Base-by-base conservation (phyloP, 768 basidiomycete genomes). In the Lepiota venenata region DNA sequence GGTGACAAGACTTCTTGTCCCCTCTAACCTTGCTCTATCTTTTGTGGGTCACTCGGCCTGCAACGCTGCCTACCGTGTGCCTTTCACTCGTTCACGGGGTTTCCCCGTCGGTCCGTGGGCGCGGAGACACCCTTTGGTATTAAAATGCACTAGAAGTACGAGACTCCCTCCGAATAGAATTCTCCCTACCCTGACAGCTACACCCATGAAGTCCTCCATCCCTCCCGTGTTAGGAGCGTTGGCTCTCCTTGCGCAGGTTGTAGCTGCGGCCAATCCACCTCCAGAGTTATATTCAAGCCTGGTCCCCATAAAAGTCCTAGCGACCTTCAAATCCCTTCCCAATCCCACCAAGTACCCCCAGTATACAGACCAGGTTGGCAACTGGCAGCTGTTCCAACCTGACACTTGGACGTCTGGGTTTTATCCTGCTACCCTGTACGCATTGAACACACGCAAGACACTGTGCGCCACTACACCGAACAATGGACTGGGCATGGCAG, bases 401-500 rank as follows among this genome's bases (percentile, higher is more conserved):
- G 74, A 85, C 58, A 79, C 78, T 2, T 87, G 86, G 85, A 84
- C 84, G 0, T 79, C 82, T 1, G 85, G 84, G 0, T 87, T 88
- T 72, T 82, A 87, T 64, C 83, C 85, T 1, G 74, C 74, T 9
- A 79, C 79, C 2, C 67, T 77, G 22, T 88, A 88, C 58, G 83
- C 79, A 11, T 67, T 88, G 49, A 75, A 84, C 61, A 73, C 75
- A 39, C 74, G 87, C 20, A 70, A 74, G 50, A 59, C 61, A 22
- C 67, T 84, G 3, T 87, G 85, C 59, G 66, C 69, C 20, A 58
- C 73, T 0, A 69, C 69, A 7, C 52, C 66, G 1, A 65, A 65
- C 2, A 75, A 77, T 43, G 73, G 66, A 11, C 57, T 76, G 37
- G 67, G 66, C 21, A 60, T 61, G n/a, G 70, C 72, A n/a, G 73